phyloP scores from a whole-genome alignment of 331 rosid genomes.

The Ulmus americana region DNA sequence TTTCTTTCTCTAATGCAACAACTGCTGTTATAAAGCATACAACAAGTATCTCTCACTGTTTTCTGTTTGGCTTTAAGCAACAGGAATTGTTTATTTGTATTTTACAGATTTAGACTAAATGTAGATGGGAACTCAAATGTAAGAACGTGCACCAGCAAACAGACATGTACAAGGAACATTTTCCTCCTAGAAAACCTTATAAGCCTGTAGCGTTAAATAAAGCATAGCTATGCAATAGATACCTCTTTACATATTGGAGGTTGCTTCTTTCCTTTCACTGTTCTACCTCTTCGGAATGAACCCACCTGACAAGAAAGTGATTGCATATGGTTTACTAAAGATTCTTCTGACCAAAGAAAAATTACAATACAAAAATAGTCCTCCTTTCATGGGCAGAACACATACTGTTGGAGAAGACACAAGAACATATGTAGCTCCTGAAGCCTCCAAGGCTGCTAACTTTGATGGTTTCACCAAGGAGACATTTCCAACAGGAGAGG shows the following conservation, averaged over 20 bases:
- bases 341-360: background rate
- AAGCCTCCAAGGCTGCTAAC: constrained; percentile 79
- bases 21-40: background rate
- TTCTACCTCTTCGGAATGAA: constrained; percentile 74
- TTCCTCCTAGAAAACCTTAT: background rate
- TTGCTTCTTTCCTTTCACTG: constrained; percentile 68
- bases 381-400: constrained; percentile 7
- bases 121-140: background rate
- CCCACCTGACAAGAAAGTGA: constrained; percentile 58
- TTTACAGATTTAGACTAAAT: background rate
- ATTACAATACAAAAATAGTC: background rate
- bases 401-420: constrained; percentile 72
- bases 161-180: background rate
- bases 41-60: background rate
- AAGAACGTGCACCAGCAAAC: background rate
- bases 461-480: constrained; percentile 45
- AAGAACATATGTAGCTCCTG: constrained; percentile 56
- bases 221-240: constrained; percentile 20
- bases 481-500: constrained; percentile 49
- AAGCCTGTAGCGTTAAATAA: constrained; percentile 5
- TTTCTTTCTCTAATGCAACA: background rate
- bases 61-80: background rate
- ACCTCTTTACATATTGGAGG: constrained; percentile 93
- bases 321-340: constrained; percentile 16
- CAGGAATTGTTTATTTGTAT: background rate